Conservation (phyloP, 768 basidiomycete genomes). For the Hygrophoropsis aurantiaca region DNA sequence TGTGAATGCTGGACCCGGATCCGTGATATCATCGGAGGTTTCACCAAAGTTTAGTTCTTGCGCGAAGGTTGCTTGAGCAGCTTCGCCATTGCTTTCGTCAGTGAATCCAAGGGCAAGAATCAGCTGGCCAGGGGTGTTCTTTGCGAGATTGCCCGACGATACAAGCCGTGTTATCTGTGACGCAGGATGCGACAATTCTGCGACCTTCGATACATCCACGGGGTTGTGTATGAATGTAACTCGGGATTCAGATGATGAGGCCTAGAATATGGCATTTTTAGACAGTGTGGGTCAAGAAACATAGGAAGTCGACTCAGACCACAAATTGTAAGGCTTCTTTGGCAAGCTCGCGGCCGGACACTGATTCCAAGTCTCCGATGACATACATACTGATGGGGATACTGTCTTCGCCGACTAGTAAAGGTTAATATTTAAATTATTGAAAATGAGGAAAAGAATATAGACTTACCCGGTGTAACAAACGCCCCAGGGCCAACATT, state of each 20-base stretch:
- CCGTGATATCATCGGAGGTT: constrained; percentile 31
- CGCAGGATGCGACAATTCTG: constrained; percentile 33
- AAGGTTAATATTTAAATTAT: not conserved
- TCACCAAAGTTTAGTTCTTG: constrained; percentile 25
- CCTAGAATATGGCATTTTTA: constrained; percentile 31
- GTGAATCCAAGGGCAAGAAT: constrained; percentile 37
- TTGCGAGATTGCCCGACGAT: constrained; percentile 37
- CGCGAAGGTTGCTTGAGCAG: constrained; percentile 41
- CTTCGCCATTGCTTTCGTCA: constrained; percentile 11
- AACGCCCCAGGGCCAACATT: constrained; percentile 45
- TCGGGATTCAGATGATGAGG: constrained; percentile 48
- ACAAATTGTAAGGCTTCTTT: constrained; percentile 64
- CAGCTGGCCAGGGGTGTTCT: constrained; percentile 38
- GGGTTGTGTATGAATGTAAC: constrained; percentile 83
- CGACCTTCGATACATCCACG: constrained; percentile 14
- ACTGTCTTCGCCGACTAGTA: constrained; percentile 13
- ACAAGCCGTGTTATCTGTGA: constrained; percentile 53
- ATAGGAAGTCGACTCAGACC: constrained; percentile 40
- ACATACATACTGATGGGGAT: constrained; percentile 56
- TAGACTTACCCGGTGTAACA: constrained; percentile 59
- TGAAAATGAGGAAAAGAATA: not conserved
- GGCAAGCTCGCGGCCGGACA: constrained; percentile 56
- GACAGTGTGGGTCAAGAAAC: constrained; percentile 3
- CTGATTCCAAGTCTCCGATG: constrained; percentile 75
- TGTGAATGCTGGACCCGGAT: constrained; percentile 43